Conservation (phyloP, 2,329 filamentous ascomycete genomes). For the Fusarium transvaalense region DNA sequence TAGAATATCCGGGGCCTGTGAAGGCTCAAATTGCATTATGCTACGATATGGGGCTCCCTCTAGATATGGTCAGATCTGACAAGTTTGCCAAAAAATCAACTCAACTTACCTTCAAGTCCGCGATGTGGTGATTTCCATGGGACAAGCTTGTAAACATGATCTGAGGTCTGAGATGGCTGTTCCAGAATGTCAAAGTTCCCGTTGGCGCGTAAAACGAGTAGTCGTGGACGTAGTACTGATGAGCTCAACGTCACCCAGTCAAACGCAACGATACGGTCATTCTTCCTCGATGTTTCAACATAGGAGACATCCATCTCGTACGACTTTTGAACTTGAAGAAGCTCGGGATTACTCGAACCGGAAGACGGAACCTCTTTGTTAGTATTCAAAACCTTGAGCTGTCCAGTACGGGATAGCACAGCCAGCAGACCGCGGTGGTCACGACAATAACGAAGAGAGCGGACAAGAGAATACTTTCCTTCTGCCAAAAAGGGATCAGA, state of each 20-base stretch:
- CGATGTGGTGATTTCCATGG: constrained; percentile 72
- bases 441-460: constrained; percentile 72
- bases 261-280: constrained; percentile 74
- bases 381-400: constrained; percentile 72
- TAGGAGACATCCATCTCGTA: constrained; percentile 73
- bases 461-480: constrained; percentile 71
- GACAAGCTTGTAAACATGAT: constrained; percentile 70
- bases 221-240: constrained; percentile 66
- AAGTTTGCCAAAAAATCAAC: background rate
- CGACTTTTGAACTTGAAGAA: constrained; percentile 70
- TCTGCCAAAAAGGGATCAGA: constrained; percentile 63
- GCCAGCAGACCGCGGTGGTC: constrained; percentile 72
- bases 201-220: constrained; percentile 70
- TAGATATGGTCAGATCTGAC: constrained; percentile 47
- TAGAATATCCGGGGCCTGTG: constrained; percentile 65
- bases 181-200: constrained; percentile 73
- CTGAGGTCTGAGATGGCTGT: constrained; percentile 68
- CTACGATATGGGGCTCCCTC: constrained; percentile 66
- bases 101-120: constrained; percentile 63
- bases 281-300: constrained; percentile 63
- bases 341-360: constrained; percentile 65
- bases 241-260: constrained; percentile 74
- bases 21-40: constrained; percentile 70
- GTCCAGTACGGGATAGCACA: constrained; percentile 71
- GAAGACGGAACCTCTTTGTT: constrained; percentile 64